Conservation (phyloP, 805 yeast genomes). For the Candida broadrunensis region DNA sequence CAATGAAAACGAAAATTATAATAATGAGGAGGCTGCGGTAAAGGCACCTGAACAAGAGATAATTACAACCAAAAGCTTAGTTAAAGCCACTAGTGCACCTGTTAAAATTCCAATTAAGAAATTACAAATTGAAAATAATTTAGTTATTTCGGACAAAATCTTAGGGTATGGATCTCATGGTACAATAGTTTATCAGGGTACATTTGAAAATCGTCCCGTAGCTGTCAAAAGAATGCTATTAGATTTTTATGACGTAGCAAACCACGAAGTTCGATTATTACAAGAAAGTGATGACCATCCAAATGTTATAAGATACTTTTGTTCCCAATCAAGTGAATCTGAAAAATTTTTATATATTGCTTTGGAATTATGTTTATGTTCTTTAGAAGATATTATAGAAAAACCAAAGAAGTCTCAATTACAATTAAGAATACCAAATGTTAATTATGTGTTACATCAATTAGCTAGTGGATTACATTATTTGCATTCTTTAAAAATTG, state of each 20-base stretch:
- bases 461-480: constrained; percentile 83
- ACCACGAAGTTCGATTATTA: constrained; percentile 80
- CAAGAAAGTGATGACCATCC: constrained; percentile 98
- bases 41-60: constrained; percentile 8
- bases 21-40: constrained; percentile 10
- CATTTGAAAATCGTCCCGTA: constrained; percentile 88
- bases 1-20: constrained; percentile 3
- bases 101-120: constrained; percentile 21
- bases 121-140: constrained; percentile 45
- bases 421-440: constrained; percentile 22
- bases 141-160: constrained; percentile 67
- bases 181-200: constrained; percentile 88
- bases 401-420: constrained; percentile 40
- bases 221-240: constrained; percentile 93
- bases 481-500: constrained; percentile 84
- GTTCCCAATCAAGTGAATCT: constrained; percentile 73
- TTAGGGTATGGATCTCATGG: constrained; percentile 97
- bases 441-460: constrained; percentile 48
- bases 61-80: constrained; percentile 26
- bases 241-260: constrained; percentile 91
- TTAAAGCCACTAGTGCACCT: constrained; percentile 16
- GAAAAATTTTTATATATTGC: constrained; percentile 91
- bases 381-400: constrained; percentile 82
- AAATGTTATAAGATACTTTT: constrained; percentile 87
- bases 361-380: constrained; percentile 83